These are phyloP conservation scores for Brassica rapa DNA, from an alignment of 345 rosid genomes.

Conservation along the genomic window DNA sequence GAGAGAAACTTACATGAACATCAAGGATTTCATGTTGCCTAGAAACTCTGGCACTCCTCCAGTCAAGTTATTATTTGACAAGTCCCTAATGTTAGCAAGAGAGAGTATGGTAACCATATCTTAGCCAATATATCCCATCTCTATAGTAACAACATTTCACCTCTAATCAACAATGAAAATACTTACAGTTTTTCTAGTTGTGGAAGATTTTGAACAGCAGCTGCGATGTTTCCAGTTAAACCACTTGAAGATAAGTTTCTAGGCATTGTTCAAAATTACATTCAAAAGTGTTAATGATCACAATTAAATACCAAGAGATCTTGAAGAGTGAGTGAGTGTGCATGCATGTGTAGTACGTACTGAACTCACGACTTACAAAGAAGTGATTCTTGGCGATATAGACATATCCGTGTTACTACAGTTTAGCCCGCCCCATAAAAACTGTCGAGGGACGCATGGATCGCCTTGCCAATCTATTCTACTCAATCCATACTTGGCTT, in stretches of 20 bases:
- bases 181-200: slow-evolving; percentile 47
- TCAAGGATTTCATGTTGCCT: slow-evolving; percentile 43
- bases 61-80: slow-evolving; percentile 51
- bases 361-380: slow-evolving; percentile 18
- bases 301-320: not conserved
- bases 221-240: slow-evolving; percentile 37
- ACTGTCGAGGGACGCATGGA: slow-evolving; percentile 18
- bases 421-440: slow-evolving; percentile 17
- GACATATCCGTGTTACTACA: not conserved
- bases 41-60: slow-evolving; percentile 52
- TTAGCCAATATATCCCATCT: not conserved
- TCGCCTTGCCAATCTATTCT: slow-evolving; percentile 29
- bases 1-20: slow-evolving; percentile 49
- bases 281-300: not conserved
- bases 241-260: slow-evolving; percentile 46
- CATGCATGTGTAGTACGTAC: not conserved
- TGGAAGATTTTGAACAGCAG: slow-evolving; percentile 34
- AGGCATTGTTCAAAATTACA: not conserved
- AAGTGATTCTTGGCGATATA: slow-evolving; percentile 6
- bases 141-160: not conserved
- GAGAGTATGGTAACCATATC: not conserved
- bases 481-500: not conserved
- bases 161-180: not conserved
- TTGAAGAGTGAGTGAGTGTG: not conserved
- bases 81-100: slow-evolving; percentile 43